These are phyloP conservation scores for Hanseniaspora vineae DNA, from an alignment of 805 yeast genomes.

Conservation along the genomic window DNA sequence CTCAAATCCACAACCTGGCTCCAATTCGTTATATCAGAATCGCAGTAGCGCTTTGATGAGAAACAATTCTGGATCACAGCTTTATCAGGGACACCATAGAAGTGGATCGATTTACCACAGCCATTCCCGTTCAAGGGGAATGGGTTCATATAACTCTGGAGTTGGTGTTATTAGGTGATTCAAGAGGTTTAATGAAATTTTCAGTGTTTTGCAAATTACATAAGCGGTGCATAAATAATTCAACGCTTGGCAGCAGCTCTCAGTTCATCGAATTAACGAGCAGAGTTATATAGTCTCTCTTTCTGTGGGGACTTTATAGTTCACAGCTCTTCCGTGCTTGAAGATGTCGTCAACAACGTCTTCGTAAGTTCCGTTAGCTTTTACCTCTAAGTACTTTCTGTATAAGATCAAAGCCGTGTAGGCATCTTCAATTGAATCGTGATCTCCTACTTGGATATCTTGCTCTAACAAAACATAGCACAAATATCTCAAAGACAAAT, in stretches of 20 bases:
- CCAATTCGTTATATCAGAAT: background rate
- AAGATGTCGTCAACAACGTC: conserved; percentile 53
- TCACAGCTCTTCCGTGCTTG: conserved; percentile 39
- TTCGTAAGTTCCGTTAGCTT: conserved; percentile 46
- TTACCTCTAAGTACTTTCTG: conserved; percentile 54
- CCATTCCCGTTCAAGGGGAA: background rate
- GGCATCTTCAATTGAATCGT: conserved; percentile 96
- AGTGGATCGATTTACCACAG: background rate
- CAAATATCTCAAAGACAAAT: conserved; percentile 71
- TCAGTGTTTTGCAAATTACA: no score
- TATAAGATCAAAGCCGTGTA: conserved; percentile 69
- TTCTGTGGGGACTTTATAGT: conserved; percentile 16
- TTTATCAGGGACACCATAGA: background rate
- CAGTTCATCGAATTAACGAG: background rate
- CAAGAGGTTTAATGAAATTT: no score
- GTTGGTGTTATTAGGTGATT: background rate
- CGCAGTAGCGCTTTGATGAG: conserved; percentile 3
- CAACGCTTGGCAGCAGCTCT: background rate
- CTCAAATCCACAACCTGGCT: background rate
- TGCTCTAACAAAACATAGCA: conserved; percentile 66
- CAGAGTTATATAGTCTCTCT: background rate
- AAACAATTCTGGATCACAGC: background rate
- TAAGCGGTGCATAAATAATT: no score
- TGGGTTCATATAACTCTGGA: background rate
- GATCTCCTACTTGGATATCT: conserved; percentile 83